Evolutionary conservation across 352 stramenopile species (phyloP), one percentile per base, ranked within the genome.

Genomic region (Blastocystis sp.): DNA sequence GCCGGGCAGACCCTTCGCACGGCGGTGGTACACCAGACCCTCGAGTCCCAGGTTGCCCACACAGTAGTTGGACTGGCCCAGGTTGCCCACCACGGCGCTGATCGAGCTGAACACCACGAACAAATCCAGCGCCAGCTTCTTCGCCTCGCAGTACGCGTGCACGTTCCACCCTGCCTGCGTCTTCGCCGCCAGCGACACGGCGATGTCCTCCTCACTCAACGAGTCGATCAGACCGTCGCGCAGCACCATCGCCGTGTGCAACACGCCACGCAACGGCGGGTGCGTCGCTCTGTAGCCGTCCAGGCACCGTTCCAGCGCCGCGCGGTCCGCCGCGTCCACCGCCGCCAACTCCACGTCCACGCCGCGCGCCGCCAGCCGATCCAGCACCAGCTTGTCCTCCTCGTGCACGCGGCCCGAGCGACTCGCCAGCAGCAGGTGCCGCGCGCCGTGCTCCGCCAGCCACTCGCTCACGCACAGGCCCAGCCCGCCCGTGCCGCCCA

Each of bases 61-160:
- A 34, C 57, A 74, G 60, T 88, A 88, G 34, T 88, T 88, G 6
- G 78, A 76, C 60, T 88, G 78, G 0, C 78, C 78, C n/a, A 79
- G 62, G 34, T 88, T 88, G 28, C 78, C 78, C 11, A 88, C 21
- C 34, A 88, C 28, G 11, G 64, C 21, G 4, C 59, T 48, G 14
- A 88, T 70, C 1, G 78, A 88, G n/a, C 59, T 77, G 28, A 88
- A 76, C 14, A 76, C 64, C 9, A 88, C 28, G 52, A 88, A 88
- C 4, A 88, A 48, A n/a, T 88, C 78, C 17, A 88, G 64, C 19
- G 52, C 2, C 1, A 10, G n/a, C 1, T 74, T 3, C n/a, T 61
- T 65, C 1, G 62, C n/a, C 1, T 24, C 17, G 28, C 34, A 69
- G 34, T 88, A 88, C 19, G 59, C 17, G 60, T 88, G 78, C 10